These are phyloP conservation scores for Zymoseptoria crescenta DNA, from an alignment of 2,329 filamentous ascomycete genomes.

Conservation along the genomic window DNA sequence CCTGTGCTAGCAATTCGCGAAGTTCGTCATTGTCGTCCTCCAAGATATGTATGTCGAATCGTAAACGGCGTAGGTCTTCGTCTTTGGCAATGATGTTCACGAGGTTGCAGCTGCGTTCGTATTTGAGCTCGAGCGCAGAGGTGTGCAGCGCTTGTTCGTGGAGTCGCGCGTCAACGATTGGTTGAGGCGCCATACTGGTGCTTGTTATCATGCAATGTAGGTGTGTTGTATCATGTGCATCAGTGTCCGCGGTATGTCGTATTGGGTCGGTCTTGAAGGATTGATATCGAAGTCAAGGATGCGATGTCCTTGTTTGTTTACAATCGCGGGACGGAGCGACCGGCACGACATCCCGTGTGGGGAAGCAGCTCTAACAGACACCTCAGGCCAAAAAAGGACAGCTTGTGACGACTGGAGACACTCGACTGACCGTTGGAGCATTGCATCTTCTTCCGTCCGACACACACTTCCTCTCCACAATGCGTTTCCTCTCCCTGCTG, in stretches of 20 bases:
- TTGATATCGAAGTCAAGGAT: background rate
- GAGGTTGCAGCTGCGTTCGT: constrained; percentile 57
- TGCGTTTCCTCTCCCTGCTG: constrained; percentile 61
- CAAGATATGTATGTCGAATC: constrained; percentile 62
- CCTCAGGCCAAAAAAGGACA: background rate
- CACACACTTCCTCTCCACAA: constrained; percentile 36
- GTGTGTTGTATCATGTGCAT: background rate
- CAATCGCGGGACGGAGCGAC: background rate
- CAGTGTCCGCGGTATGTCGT: background rate
- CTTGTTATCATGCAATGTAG: background rate
- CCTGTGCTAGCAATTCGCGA: constrained; percentile 53
- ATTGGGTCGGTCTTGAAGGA: background rate
- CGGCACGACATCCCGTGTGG: background rate
- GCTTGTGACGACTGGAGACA: background rate
- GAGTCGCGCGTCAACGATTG: constrained; percentile 21
- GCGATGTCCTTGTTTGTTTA: background rate
- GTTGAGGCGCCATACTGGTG: constrained; percentile 17
- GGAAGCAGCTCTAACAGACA: background rate
- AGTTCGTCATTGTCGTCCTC: constrained; percentile 66
- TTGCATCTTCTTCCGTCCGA: background rate
- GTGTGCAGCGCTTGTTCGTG: constrained; percentile 46
- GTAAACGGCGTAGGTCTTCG: constrained; percentile 64
- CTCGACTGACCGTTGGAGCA: background rate
- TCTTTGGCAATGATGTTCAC: constrained; percentile 63
- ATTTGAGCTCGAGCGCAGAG: constrained; percentile 57